Conservation (phyloP, 345 rosid species). For the Brassica cretica region DNA sequence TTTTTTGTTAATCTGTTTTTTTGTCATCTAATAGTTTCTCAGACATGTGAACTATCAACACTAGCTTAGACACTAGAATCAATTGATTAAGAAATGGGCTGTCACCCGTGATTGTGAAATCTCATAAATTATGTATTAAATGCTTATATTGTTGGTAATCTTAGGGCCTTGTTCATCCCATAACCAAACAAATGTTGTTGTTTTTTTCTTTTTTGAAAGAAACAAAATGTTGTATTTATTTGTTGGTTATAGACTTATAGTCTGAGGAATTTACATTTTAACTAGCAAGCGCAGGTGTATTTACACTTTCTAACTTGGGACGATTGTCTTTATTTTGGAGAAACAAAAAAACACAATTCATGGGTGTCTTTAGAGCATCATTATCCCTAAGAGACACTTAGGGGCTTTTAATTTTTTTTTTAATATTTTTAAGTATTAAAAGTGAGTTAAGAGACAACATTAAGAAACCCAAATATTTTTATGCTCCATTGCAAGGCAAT, state of each 20-base stretch:
- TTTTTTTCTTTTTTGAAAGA: too few species aligned
- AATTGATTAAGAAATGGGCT: not conserved
- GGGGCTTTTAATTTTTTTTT: too few species aligned
- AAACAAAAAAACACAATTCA: not conserved
- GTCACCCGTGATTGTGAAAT: not conserved
- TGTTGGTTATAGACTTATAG: too few species aligned
- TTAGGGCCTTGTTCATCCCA: too few species aligned
- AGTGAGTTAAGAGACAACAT: too few species aligned
- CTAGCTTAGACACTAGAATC: not conserved
- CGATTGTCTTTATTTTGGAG: not conserved
- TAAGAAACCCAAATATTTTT: too few species aligned
- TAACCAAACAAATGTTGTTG: too few species aligned
- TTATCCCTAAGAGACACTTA: too few species aligned
- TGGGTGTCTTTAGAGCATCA: too few species aligned
- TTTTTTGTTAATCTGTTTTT: slow-evolving; percentile 26
- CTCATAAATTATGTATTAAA: not conserved
- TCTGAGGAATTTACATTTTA: not conserved
- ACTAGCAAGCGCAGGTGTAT: not conserved
- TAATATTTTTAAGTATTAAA: too few species aligned
- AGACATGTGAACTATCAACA: not conserved
- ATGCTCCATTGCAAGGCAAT: too few species aligned
- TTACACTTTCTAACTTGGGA: not conserved
- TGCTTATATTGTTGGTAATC: too few species aligned
- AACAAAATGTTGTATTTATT: not conserved
- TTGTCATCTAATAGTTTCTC: slow-evolving; percentile 24